Evolutionary conservation across 345 rosid genomes (phyloP).

Genomic region (Schrenkiella parvula): DNA sequence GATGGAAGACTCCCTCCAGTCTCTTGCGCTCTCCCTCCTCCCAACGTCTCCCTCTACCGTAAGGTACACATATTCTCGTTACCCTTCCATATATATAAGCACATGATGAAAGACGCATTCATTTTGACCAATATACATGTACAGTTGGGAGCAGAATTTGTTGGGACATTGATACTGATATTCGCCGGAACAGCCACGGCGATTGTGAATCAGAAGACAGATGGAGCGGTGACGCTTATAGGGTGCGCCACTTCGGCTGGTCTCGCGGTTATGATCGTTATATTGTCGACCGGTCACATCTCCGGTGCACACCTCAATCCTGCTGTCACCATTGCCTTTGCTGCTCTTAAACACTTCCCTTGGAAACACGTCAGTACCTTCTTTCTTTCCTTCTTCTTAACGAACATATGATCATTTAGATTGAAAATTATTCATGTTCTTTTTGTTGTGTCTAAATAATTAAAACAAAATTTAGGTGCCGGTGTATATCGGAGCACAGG

Average conservation of each 20-base stretch:
- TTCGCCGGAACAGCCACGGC: conserved; percentile 79
- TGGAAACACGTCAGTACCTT: conserved; percentile 50
- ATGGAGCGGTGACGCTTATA: conserved; percentile 65
- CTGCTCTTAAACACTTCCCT: conserved; percentile 75
- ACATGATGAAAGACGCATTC: not conserved
- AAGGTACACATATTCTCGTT: conserved; percentile 39
- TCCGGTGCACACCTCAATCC: conserved; percentile 95
- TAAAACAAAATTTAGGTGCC: conserved; percentile 47
- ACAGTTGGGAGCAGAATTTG: conserved; percentile 89
- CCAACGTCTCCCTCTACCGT: conserved; percentile 64
- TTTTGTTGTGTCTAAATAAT: not conserved
- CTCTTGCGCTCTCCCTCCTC: conserved; percentile 64
- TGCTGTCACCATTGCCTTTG: conserved; percentile 65
- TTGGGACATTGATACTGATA: conserved; percentile 72
- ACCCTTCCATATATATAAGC: not conserved
- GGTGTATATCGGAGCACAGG: conserved; percentile 65
- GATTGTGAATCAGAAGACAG: conserved; percentile 76
- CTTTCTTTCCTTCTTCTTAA: no score
- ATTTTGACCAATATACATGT: not conserved
- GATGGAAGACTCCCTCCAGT: conserved; percentile 64
- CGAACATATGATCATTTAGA: no score
- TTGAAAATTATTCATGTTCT: no score
- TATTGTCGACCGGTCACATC: conserved; percentile 77
- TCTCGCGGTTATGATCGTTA: conserved; percentile 75
- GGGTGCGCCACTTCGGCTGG: conserved; percentile 74